These are phyloP conservation scores for Ascochyta pisi DNA, from an alignment of 2,329 filamentous ascomycete species.

Conservation along the genomic window DNA sequence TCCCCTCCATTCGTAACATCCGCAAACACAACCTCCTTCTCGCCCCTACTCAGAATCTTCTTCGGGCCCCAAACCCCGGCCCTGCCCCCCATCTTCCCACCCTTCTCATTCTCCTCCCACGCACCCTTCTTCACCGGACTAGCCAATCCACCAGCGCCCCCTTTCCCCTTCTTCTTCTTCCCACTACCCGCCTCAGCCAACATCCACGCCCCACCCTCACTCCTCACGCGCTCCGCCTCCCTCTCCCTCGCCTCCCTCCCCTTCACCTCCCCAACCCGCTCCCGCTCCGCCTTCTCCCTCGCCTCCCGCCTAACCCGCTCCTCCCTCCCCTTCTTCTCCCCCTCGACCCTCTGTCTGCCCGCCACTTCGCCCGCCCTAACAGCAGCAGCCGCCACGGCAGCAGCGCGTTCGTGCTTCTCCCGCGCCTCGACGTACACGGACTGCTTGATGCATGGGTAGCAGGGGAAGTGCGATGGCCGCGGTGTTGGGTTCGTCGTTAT, in stretches of 20 bases:
- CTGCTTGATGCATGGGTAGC: conserved; percentile 30
- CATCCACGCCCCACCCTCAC: conserved; percentile 32
- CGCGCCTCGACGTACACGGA: conserved; percentile 21
- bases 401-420: neutral
- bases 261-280: conserved; percentile 27
- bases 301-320: conserved; percentile 32
- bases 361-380: conserved; percentile 15
- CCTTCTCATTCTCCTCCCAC: conserved; percentile 17
- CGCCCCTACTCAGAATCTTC: conserved; percentile 35
- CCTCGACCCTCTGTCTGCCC: conserved; percentile 15
- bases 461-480: conserved; percentile 32
- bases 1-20: neutral
- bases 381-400: conserved; percentile 3
- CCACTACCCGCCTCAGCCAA: conserved; percentile 25
- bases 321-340: conserved; percentile 24
- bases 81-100: conserved; percentile 23
- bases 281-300: conserved; percentile 27
- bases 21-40: conserved; percentile 4
- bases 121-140: neutral
- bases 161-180: conserved; percentile 26
- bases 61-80: conserved; percentile 37
- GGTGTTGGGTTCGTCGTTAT: conserved; percentile 19
- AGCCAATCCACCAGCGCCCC: neutral
- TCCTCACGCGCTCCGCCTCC: conserved; percentile 22
- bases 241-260: conserved; percentile 21